A percentile compares a stretch with the other conserved stretches of the same genome.
These are phyloP conservation scores for Inonotus obliquus DNA, from an alignment of 1,284 basidiomycete species.

Conservation along the genomic window DNA sequence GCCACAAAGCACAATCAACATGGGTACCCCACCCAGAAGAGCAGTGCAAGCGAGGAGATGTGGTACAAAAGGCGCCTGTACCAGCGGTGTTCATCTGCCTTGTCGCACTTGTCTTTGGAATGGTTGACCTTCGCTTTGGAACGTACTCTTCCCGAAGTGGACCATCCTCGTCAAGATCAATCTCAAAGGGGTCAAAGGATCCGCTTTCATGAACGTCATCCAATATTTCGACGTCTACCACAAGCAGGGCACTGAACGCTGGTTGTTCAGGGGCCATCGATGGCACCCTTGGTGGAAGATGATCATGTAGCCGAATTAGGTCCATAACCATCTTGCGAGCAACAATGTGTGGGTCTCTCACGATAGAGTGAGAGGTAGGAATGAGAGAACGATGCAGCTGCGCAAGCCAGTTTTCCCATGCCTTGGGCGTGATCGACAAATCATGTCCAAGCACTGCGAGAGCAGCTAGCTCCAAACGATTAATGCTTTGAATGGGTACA, in stretches of 20 bases:
- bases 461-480: conserved; percentile 63
- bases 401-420: conserved; percentile 67
- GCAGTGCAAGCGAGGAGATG: conserved; percentile 33
- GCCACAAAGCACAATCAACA: conserved; percentile 55
- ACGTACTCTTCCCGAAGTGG: conserved; percentile 75
- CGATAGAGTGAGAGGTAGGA: conserved; percentile 73
- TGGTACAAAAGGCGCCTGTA: not conserved
- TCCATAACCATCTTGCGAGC: conserved; percentile 67
- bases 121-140: conserved; percentile 53
- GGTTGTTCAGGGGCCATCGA: conserved; percentile 43
- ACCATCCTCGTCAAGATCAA: conserved; percentile 76
- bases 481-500: conserved; percentile 62
- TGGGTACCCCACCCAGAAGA: conserved; percentile 77
- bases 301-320: conserved; percentile 45
- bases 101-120: not conserved
- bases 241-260: conserved; percentile 65
- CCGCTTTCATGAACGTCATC: conserved; percentile 36
- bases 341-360: conserved; percentile 55
- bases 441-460: conserved; percentile 67
- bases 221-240: conserved; percentile 47
- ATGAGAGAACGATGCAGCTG: conserved; percentile 57
- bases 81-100: not conserved
- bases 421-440: conserved; percentile 53
- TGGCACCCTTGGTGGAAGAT: conserved; percentile 19
- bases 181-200: conserved; percentile 50